Evolutionary conservation across 108 stramenopile species (phyloP).

Genomic region (Skeletonema marinoi): DNA sequence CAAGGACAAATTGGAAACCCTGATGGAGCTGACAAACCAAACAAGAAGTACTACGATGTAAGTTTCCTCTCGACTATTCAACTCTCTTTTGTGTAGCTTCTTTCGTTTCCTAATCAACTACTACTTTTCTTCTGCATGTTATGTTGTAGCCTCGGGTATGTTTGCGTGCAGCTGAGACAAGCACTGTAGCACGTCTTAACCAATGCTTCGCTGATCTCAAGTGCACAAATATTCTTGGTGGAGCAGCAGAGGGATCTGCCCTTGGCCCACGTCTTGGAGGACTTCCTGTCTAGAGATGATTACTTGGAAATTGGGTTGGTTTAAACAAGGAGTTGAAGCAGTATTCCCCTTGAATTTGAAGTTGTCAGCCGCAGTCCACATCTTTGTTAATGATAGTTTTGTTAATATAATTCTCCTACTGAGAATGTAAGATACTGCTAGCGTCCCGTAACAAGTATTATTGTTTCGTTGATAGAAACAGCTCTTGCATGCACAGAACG

Average conservation of each 20-base stretch:
- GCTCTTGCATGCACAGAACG: too few relatives aligned
- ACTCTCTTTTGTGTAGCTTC: neutral
- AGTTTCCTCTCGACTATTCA: constrained; percentile 15
- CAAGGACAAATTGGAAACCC: too few relatives aligned
- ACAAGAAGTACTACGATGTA: constrained; percentile 75
- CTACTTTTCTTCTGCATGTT: neutral
- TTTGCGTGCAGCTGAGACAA: constrained; percentile 89
- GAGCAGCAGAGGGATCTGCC: constrained; percentile 52
- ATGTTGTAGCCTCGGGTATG: constrained; percentile 81
- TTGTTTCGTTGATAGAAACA: too few relatives aligned
- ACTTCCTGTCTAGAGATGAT: constrained; percentile 69
- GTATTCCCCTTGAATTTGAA: too few relatives aligned
- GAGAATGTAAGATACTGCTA: too few relatives aligned
- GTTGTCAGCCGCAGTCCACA: too few relatives aligned
- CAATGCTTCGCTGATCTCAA: constrained; percentile 89
- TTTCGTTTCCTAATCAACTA: neutral
- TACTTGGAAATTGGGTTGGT: too few relatives aligned
- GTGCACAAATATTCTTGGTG: constrained; percentile 83
- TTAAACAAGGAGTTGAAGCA: too few relatives aligned
- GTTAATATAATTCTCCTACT: too few relatives aligned
- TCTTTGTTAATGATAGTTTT: too few relatives aligned
- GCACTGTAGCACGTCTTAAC: constrained; percentile 82
- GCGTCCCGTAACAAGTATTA: too few relatives aligned
- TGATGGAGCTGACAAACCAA: too few relatives aligned
- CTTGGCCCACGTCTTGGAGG: constrained; percentile 85